Conservation (phyloP, 2,329 filamentous ascomycete genomes). For the Nannizziopsis barbatae region DNA sequence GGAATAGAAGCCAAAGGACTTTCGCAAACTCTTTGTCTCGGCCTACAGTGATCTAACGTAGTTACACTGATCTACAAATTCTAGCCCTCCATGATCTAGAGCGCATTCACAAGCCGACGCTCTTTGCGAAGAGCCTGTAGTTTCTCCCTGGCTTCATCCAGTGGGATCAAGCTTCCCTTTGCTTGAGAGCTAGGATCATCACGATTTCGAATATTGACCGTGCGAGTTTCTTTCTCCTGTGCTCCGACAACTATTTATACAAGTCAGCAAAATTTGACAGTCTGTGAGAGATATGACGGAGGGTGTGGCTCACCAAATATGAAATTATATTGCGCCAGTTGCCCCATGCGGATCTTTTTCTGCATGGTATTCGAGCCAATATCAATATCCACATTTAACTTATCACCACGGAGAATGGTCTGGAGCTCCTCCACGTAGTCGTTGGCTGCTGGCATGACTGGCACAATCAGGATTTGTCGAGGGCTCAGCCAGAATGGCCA, state of each 20-base stretch:
- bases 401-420: slow-evolving; percentile 34
- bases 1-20: no score
- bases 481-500: slow-evolving; percentile 45
- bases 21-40: no score
- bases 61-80: neutral
- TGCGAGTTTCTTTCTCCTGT: slow-evolving; percentile 47
- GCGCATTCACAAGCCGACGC: slow-evolving; percentile 33
- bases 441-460: slow-evolving; percentile 40
- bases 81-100: slow-evolving; percentile 20
- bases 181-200: slow-evolving; percentile 53
- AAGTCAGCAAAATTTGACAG: slow-evolving; percentile 1
- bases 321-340: slow-evolving; percentile 42
- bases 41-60: neutral
- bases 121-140: slow-evolving; percentile 39
- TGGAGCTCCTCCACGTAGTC: slow-evolving; percentile 41
- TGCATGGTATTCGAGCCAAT: slow-evolving; percentile 40
- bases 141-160: slow-evolving; percentile 49
- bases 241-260: slow-evolving; percentile 46
- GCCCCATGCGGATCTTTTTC: slow-evolving; percentile 43
- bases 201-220: slow-evolving; percentile 54
- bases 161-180: slow-evolving; percentile 49
- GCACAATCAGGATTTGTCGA: slow-evolving; percentile 41
- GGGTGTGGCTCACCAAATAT: slow-evolving; percentile 35
- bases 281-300: neutral
- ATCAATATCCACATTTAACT: slow-evolving; percentile 40